phyloP scores from a whole-genome alignment of 1,284 basidiomycete species.

The Apiotrichum brassicae region DNA sequence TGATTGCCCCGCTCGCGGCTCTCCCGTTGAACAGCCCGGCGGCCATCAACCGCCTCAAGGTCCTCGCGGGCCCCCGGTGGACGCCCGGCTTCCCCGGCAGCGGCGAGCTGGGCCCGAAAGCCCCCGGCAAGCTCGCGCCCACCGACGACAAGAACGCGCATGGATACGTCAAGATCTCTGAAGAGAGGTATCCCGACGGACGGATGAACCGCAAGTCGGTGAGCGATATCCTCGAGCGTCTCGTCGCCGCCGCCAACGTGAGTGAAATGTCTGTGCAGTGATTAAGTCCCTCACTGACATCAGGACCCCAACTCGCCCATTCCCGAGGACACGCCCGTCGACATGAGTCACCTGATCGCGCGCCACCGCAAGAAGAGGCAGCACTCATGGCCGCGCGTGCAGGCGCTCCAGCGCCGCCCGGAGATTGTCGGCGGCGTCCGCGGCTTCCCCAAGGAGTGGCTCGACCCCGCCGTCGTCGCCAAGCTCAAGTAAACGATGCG shows the following conservation, averaged over 20 bases:
- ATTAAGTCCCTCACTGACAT: not conserved
- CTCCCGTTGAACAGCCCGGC: constrained; percentile 58
- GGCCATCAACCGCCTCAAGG: constrained; percentile 69
- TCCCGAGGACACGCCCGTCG: constrained; percentile 64
- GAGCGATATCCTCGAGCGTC: constrained; percentile 65
- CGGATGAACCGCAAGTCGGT: constrained; percentile 82
- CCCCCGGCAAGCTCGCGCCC: constrained; percentile 31
- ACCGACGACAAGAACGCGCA: constrained; percentile 50
- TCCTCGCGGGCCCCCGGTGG: constrained; percentile 78
- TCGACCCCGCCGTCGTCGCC: constrained; percentile 36
- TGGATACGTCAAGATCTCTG: constrained; percentile 77
- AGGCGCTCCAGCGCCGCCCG: constrained; percentile 18
- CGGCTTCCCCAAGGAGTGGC: constrained; percentile 77
- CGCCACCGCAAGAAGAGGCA: constrained; percentile 60
- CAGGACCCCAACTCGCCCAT: constrained; percentile 53
- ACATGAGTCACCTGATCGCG: constrained; percentile 66
- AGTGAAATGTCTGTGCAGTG: constrained; percentile 9
- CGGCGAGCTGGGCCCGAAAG: constrained; percentile 23
- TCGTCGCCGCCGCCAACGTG: constrained; percentile 72
- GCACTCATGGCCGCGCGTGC: constrained; percentile 54
- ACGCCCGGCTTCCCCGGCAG: constrained; percentile 58
- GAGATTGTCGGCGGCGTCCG: constrained; percentile 51
- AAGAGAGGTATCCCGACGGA: constrained; percentile 69
- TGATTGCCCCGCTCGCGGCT: constrained; percentile 64
- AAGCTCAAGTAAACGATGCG: no score